Evolutionary conservation across 2,329 filamentous ascomycete species (phyloP), one percentile per base, ranked within the genome.

Genomic region (Celoporthe dispersa): DNA sequence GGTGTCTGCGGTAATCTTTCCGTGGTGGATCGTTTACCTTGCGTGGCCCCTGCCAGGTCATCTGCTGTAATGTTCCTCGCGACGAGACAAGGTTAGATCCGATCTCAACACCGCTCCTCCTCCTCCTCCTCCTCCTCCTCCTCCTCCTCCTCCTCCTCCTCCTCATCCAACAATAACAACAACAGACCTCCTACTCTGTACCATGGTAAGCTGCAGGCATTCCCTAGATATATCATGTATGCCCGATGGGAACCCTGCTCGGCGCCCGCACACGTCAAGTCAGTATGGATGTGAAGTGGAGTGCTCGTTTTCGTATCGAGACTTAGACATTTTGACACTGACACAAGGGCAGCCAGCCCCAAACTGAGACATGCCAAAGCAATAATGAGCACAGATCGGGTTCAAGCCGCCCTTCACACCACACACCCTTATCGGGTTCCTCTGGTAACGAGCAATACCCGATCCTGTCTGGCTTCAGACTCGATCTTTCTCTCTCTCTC

Each of bases 71-170:
- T 28, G 28, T 28, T 22, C 53, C 57, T 37, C 31, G 31, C 57
- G n/a, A 37, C 33, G 16, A n/a, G 57, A 35, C 57, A 35, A n/a
- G 57, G 57, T n/a, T 60, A 16, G 57, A 37, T 35, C 57, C 57
- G 16, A 60, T 37, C 57, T 60, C 57, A 60, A 35, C 57, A 60
- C 31, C 31, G 22, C 55, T 31, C 31, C 31, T 33, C 9, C 35
- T 37, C 35, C n/a, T n/a, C n/a, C n/a, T n/a, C n/a, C n/a, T n/a
- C n/a, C n/a, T n/a, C n/a, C n/a, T n/a, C n/a, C n/a, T n/a, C n/a
- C n/a, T n/a, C n/a, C n/a, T n/a, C n/a, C n/a, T n/a, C n/a, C n/a
- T n/a, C n/a, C n/a, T n/a, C n/a, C n/a, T n/a, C n/a, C n/a, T n/a
- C n/a, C n/a, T n/a, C n/a, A n/a, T n/a, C n/a, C n/a, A n/a, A 37